phyloP scores from a whole-genome alignment of 2,329 filamentous ascomycete species.

The Drechslerella coelobrocha region DNA sequence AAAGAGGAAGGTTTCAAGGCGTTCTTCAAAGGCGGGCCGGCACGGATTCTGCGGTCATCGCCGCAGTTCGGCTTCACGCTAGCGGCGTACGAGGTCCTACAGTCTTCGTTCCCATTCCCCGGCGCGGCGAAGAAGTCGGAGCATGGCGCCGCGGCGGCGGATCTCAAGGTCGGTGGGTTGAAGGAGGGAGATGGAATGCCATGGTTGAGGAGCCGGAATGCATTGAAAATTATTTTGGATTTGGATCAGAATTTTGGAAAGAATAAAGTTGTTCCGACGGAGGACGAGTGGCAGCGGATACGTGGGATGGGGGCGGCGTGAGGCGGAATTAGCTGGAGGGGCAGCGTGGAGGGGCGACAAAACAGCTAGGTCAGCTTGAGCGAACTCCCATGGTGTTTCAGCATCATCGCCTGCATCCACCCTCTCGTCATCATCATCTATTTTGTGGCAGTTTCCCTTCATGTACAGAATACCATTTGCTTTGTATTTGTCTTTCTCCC shows the following conservation, averaged over 20 bases:
- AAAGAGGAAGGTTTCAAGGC: conserved; percentile 92
- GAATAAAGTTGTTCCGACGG: conserved; percentile 63
- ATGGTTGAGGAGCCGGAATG: conserved; percentile 80
- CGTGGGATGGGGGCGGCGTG: conserved; percentile 27
- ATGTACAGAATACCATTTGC: too few relatives aligned
- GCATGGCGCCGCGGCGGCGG: neutral
- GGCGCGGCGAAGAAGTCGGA: conserved; percentile 59
- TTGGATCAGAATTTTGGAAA: conserved; percentile 91
- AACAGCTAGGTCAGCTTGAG: too few relatives aligned
- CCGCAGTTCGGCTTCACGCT: conserved; percentile 98
- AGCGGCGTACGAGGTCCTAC: conserved; percentile 90
- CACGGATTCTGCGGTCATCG: conserved; percentile 90
- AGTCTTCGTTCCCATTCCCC: conserved; percentile 79
- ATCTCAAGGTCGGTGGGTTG: conserved; percentile 56
- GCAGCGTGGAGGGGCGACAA: neutral
- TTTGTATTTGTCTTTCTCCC: neutral
- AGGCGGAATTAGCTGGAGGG: neutral
- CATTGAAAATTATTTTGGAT: conserved; percentile 93
- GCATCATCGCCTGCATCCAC: too few relatives aligned
- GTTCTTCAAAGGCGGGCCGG: conserved; percentile 98
- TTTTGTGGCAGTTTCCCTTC: neutral
- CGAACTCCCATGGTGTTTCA: too few relatives aligned
- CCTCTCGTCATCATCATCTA: too few relatives aligned
- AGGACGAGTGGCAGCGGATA: conserved; percentile 58
- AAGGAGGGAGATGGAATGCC: conserved; percentile 59